phyloP scores from a whole-genome alignment of 148 eudicot species.

The Amaranthus hypochondriacus region DNA sequence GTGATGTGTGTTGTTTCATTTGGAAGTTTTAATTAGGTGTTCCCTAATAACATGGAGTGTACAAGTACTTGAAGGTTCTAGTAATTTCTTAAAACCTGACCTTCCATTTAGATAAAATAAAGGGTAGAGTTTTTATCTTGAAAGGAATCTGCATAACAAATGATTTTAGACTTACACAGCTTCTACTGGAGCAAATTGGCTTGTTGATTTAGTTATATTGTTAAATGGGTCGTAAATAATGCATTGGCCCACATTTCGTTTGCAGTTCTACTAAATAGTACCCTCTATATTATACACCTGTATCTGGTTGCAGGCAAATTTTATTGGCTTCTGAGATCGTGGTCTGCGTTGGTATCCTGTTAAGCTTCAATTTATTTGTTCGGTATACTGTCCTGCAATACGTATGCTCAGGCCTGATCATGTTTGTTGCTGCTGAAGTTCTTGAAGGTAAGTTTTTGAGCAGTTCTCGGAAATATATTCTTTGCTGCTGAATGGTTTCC shows the following conservation, averaged over 20 bases:
- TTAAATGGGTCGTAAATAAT: too few species aligned
- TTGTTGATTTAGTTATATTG: neutral
- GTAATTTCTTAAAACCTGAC: too few species aligned
- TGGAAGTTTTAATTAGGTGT: too few species aligned
- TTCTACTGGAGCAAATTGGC: neutral
- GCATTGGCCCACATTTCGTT: neutral
- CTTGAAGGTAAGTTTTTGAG: conserved; percentile 51
- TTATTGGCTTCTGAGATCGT: conserved; percentile 58
- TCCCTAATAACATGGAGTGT: too few species aligned
- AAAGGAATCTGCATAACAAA: too few species aligned
- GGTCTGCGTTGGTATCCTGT: conserved; percentile 56
- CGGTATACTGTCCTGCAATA: conserved; percentile 62
- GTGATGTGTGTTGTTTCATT: too few species aligned
- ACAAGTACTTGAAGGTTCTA: too few species aligned
- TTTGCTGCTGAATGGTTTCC: neutral
- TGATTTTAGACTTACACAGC: too few species aligned
- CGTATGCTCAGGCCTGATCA: conserved; percentile 55
- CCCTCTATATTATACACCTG: neutral
- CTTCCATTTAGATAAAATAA: too few species aligned
- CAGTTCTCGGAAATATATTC: neutral
- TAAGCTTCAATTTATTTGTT: conserved; percentile 48
- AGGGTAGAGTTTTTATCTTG: too few species aligned
- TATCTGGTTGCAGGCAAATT: conserved; percentile 52
- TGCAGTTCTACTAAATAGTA: neutral
- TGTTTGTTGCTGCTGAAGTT: conserved; percentile 80